Evolutionary conservation across 2,329 filamentous ascomycete species (phyloP).

Genomic region (Fusarium mangiferae): DNA sequence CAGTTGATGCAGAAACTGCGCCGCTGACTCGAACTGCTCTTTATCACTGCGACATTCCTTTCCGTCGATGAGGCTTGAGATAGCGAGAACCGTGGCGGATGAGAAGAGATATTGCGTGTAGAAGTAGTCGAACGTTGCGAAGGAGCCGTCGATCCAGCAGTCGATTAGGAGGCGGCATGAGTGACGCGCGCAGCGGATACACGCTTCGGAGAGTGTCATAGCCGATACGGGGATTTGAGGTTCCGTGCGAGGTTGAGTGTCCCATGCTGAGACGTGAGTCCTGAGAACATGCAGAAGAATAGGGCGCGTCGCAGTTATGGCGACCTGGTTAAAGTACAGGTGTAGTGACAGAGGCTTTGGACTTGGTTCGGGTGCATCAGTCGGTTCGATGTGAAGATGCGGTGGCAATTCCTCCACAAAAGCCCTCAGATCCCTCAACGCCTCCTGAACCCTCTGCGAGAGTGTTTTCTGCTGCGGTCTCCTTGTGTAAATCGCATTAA

Average conservation of each 20-base stretch:
- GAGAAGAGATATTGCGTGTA: slow-evolving; percentile 60
- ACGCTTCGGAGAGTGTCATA: slow-evolving; percentile 55
- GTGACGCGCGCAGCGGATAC: slow-evolving; percentile 57
- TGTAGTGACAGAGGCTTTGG: slow-evolving; percentile 49
- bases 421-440: slow-evolving; percentile 43
- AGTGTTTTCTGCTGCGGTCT: slow-evolving; percentile 44
- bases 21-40: slow-evolving; percentile 53
- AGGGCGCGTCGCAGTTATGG: slow-evolving; percentile 49
- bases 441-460: slow-evolving; percentile 48
- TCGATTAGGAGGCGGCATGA: slow-evolving; percentile 55
- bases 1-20: slow-evolving; percentile 52
- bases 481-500: slow-evolving; percentile 48
- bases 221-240: slow-evolving; percentile 47
- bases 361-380: slow-evolving; percentile 30
- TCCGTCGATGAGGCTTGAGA: slow-evolving; percentile 52
- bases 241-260: slow-evolving; percentile 28
- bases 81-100: slow-evolving; percentile 55
- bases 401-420: slow-evolving; percentile 48
- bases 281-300: slow-evolving; percentile 49
- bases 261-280: slow-evolving; percentile 44
- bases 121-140: slow-evolving; percentile 59
- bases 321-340: slow-evolving; percentile 48
- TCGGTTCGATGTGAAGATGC: slow-evolving; percentile 46
- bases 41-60: slow-evolving; percentile 49
- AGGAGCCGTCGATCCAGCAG: slow-evolving; percentile 59